These are phyloP conservation scores for Stachybotrys elegans DNA, from an alignment of 2,329 filamentous ascomycete genomes.

Conservation along the genomic window DNA sequence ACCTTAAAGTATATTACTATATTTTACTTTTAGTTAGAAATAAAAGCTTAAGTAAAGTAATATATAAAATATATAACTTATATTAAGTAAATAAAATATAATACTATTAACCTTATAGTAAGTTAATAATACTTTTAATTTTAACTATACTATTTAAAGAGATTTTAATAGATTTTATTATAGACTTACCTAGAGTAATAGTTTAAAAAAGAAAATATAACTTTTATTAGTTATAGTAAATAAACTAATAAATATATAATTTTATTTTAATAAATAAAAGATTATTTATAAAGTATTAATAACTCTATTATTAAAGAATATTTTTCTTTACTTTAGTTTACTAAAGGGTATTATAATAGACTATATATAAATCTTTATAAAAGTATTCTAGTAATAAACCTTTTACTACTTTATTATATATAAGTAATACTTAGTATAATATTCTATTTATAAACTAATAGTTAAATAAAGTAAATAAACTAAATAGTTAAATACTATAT, in stretches of 20 bases:
- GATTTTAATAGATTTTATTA: too few relatives aligned
- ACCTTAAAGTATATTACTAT: background rate
- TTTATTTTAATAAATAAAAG: slow-evolving; percentile 4
- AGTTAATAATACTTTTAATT: background rate
- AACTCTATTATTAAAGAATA: too few relatives aligned
- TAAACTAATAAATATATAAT: slow-evolving; percentile 1
- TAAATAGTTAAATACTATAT: too few relatives aligned
- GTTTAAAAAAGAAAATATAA: too few relatives aligned
- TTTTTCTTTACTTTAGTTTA: slow-evolving; percentile 4
- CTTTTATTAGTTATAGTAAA: background rate
- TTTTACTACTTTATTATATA: too few relatives aligned
- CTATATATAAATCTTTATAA: slow-evolving; percentile 5
- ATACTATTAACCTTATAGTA: background rate
- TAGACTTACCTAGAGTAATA: too few relatives aligned
- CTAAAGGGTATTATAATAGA: slow-evolving; percentile 5
- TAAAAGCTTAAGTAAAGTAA: background rate
- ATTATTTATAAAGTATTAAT: background rate
- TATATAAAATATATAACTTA: background rate
- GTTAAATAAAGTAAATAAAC: too few relatives aligned
- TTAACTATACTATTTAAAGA: background rate
- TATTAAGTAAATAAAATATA: background rate
- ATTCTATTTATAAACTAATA: too few relatives aligned
- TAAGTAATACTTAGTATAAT: too few relatives aligned
- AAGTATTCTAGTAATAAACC: too few relatives aligned
- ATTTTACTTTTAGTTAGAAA: background rate